Base-by-base conservation (phyloP, 495 filamentous ascomycete species). In the Trichoderma virens region DNA sequence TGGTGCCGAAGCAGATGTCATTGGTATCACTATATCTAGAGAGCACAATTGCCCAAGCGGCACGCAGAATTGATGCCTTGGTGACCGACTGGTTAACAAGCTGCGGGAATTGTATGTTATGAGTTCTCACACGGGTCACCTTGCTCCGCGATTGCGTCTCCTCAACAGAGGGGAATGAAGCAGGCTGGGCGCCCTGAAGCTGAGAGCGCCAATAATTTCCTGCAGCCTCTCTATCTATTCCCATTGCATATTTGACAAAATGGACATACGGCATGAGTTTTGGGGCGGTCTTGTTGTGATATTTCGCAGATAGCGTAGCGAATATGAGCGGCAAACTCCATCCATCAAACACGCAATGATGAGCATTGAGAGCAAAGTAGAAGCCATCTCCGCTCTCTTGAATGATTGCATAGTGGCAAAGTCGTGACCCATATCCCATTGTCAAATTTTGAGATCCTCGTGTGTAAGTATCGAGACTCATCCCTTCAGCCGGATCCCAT, bases 1-100 rank as follows among this genome's bases (percentile, higher is more conserved):
- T 62, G 62, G 80, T 75, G 14, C 79, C 79, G 60, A 82, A 82
- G 7, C 80, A 74, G 14, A 82, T 72, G 5, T 81, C 79, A 27
- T 74, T 67, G 0, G 70, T 71, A 0, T 70, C 74, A 16, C 75
- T 75, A 43, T 79, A 67, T 0, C 69, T 66, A 14, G 73, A 70
- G 20, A 78, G 68, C 3, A 78, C 62, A 18, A 80, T 70, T 1
- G 78, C 76, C 79, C 79, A 82, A 2, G 78, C 75, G 2, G 71
- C 72, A 62, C 79, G 80, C 35, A 82, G 71, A 3, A 82, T 81
- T 0, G 78, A 74, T 51, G 80, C 71, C 71, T 65, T 72, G 8
- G 71, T 64, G 8, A 75, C 69, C 9, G 8, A 5, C 18, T n/a
- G n/a, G n/a, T n/a, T n/a, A n/a, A n/a, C n/a, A n/a, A n/a, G n/a